Base-by-base conservation (phyloP, 306 rosid species). In the Prunus mongolica region DNA sequence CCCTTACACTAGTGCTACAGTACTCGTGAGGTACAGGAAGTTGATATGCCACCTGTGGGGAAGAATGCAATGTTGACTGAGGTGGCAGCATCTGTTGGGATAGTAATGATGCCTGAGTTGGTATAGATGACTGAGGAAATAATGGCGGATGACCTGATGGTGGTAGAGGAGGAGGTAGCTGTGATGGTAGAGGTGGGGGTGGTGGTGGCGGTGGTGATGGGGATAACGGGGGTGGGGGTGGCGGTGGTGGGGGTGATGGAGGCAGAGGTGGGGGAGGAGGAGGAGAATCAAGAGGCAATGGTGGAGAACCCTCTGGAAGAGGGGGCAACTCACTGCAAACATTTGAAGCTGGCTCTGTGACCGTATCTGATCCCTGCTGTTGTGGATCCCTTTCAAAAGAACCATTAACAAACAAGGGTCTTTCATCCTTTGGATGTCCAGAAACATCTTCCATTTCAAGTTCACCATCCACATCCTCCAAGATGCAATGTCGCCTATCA, bases 381-480 rank as follows among this genome's bases (percentile, higher is more conserved):
- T 76, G 91, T 69, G 85, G 62, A 60, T 87, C 91, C 56, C 83
- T 67, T 78, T 88, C 93, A 71, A 76, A 82, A 73, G 84, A 86
- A 55, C 76, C 79, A 79, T 86, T 76, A 9, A 72, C 72, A 19
- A 69, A 56, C 80, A 70, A 58, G 30, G 88, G 76, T 51, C 84
- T 91, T 58, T 91, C 97, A 54, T 96, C 98, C 90, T 89, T 95
- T 5, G 79, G 85, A 73, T 88, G 92, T 72, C 92, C 99, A 68
- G 99, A 92, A 69, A 96, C 99, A 86, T 96, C 98, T 86, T 96
- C 99, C 99, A 96, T 96, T 87, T 96, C 99, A 58, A 96, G 97
- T 60, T 96, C 98, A 34, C 97, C 97, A 44, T 96, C 99, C 63
- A 96, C 98, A 71, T 96, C 98, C 86, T 96, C 97, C 83, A 96